These are phyloP conservation scores for Cryphonectria carpinicola DNA, from an alignment of 2,329 filamentous ascomycete species.

Conservation along the genomic window DNA sequence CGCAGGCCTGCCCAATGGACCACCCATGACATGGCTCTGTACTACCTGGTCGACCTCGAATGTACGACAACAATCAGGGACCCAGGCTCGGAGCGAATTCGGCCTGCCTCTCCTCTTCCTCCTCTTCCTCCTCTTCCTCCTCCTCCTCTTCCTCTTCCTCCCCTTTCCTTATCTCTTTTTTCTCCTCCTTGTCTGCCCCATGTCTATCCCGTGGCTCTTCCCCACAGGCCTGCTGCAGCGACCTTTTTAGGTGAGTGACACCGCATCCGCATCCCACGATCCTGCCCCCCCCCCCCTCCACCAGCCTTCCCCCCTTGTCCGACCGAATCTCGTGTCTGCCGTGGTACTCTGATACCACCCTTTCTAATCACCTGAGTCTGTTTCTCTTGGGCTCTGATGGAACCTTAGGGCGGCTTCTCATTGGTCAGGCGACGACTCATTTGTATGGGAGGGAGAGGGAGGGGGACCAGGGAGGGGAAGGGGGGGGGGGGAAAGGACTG, in stretches of 20 bases:
- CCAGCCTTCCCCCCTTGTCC: not conserved
- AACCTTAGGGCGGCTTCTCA: not conserved
- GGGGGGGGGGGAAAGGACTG: not conserved
- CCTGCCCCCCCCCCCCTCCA: not conserved
- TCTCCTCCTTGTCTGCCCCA: not conserved
- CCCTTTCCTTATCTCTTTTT: not conserved
- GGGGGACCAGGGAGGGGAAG: not conserved
- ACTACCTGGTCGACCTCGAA: not conserved
- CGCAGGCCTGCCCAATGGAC: constrained; percentile 5
- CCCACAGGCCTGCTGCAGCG: not conserved
- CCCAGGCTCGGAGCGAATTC: not conserved
- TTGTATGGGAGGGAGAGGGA: not conserved
- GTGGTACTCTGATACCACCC: not conserved
- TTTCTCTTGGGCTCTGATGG: constrained; percentile 9
- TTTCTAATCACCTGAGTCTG: constrained; percentile 3
- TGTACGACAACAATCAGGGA: not conserved
- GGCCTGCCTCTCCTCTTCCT: not conserved
- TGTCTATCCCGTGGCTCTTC: not conserved
- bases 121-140: too few relatives aligned
- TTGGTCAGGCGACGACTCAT: not conserved
- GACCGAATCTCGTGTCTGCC: constrained; percentile 5
- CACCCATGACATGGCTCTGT: not conserved
- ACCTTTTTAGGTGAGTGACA: constrained; percentile 2
- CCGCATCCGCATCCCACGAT: constrained; percentile 8
- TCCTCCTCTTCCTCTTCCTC: too few relatives aligned